A percentile compares a stretch with the other conserved stretches of the same genome.
Conservation (phyloP, 176 grass and related monocot species). For the Pontederia paniculata region DNA sequence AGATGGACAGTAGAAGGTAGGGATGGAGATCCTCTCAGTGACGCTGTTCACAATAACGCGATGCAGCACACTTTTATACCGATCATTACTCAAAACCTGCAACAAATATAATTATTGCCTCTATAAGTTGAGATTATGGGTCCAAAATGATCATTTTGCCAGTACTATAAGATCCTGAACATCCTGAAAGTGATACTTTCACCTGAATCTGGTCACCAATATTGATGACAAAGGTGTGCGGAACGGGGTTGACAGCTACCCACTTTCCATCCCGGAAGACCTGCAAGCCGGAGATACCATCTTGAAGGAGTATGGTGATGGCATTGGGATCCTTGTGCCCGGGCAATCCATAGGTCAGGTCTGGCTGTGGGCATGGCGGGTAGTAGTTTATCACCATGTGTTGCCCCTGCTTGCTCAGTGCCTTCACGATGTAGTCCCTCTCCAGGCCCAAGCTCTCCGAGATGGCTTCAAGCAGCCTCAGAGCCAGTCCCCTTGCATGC, state of each 20-base stretch:
- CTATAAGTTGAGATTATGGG: background rate
- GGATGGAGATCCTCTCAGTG: constrained; percentile 71
- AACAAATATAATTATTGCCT: background rate
- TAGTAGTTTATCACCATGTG: constrained; percentile 97
- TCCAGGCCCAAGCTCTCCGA: constrained; percentile 62
- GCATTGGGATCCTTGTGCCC: constrained; percentile 86
- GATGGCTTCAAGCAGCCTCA: constrained; percentile 51
- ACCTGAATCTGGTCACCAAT: constrained; percentile 82
- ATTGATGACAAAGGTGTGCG: constrained; percentile 59
- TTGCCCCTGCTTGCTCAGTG: constrained; percentile 62
- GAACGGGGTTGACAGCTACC: constrained; percentile 56
- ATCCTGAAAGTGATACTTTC: background rate
- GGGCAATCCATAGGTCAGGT: constrained; percentile 75
- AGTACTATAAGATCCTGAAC: no score
- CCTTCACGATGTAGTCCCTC: constrained; percentile 58
- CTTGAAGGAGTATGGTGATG: constrained; percentile 79
- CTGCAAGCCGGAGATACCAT: constrained; percentile 69
- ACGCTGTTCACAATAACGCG: constrained; percentile 61
- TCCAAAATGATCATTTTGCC: no score
- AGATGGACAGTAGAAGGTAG: constrained; percentile 69
- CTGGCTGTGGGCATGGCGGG: constrained; percentile 76
- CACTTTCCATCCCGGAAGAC: constrained; percentile 41
- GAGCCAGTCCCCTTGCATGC: constrained; percentile 46
- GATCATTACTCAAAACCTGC: constrained; percentile 69
- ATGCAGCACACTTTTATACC: constrained; percentile 72